These are phyloP conservation scores for Candida pseudofarinosa DNA, from an alignment of 805 yeast genomes.

Conservation along the genomic window DNA sequence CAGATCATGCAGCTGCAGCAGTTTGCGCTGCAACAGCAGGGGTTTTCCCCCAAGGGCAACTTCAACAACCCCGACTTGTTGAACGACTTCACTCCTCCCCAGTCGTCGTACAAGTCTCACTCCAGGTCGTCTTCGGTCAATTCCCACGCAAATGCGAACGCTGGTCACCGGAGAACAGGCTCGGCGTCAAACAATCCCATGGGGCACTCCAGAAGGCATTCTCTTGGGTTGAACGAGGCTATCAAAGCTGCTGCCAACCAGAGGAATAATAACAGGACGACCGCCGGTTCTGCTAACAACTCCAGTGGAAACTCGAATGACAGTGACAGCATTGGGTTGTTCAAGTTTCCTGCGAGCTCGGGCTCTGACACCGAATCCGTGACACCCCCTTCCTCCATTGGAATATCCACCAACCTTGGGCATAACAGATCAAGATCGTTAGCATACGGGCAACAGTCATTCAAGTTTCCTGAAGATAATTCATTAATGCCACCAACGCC, in stretches of 20 bases:
- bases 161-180: constrained; percentile 34
- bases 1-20: constrained; percentile 73
- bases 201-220: constrained; percentile 90
- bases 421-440: constrained; percentile 37
- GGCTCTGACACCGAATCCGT: constrained; percentile 14
- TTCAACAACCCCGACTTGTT: constrained; percentile 5
- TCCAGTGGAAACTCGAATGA: constrained; percentile 6
- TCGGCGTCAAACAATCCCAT: constrained; percentile 24
- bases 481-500: constrained; percentile 52
- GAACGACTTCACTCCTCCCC: constrained; percentile 20
- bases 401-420: constrained; percentile 11
- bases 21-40: constrained; percentile 21
- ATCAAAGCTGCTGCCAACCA: constrained; percentile 95
- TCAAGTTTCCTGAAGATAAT: constrained; percentile 60
- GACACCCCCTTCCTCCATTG: constrained; percentile 1
- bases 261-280: constrained; percentile 42
- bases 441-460: constrained; percentile 43
- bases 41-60: constrained; percentile 19
- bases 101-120: constrained; percentile 24
- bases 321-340: constrained; percentile 25
- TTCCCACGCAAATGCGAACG: constrained; percentile 10
- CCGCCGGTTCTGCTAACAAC: constrained; percentile 29
- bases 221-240: constrained; percentile 88
- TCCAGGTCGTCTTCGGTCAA: constrained; percentile 30
- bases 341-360: constrained; percentile 54